Evolutionary conservation across 2,329 filamentous ascomycete species (phyloP), one percentile per base, ranked within the genome.

Genomic region (Seiridium unicorne): DNA sequence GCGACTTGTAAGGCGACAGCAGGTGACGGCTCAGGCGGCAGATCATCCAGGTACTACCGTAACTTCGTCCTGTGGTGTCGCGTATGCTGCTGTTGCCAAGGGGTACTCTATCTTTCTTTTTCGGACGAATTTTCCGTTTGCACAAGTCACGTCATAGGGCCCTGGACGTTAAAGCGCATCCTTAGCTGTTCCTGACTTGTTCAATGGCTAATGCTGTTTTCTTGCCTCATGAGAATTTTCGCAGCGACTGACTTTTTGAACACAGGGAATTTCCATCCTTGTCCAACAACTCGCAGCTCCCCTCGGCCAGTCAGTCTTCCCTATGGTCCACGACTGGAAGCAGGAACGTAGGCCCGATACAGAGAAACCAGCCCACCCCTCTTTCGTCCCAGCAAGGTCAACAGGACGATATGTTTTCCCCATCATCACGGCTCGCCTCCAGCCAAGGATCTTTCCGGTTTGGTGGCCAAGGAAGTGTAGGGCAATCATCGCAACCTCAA

Each of bases 241-340:
- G 7, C 13, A 18, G 48, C 32, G 35, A 44, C 42, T 49, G 55
- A 57, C 74, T 75, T 42, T 62, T 35, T 18, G 38, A n/a, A 57
- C 61, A 54, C 62, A 89, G 86, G 62, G 86, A 89, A 69, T 89
- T 89, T 58, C 87, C 87, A 7, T 87, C 86, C 31, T 73, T 89
- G 65, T 88, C 85, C 56, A 87, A 85, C 67, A 87, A 83, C 64
- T 77, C 84, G 49, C 83, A 85, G 67, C 72, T 85, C 48, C 74
- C 80, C 35, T 82, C 73, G 60, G 72, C 79, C 5, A 80, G 71
- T 51, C 80, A 80, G 62, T 74, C 79, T 11, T 82, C 82, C 4
- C 77, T 87, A 73, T 87, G 84, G 84, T 80, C 83, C 47, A 75
- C 77, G 34, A 76, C 77, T 62, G 79, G 79, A 5, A 75, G 80